A percentile compares a stretch with the other conserved stretches of the same genome.
Conservation (phyloP, 805 yeast species). For the Candida patagonica region DNA sequence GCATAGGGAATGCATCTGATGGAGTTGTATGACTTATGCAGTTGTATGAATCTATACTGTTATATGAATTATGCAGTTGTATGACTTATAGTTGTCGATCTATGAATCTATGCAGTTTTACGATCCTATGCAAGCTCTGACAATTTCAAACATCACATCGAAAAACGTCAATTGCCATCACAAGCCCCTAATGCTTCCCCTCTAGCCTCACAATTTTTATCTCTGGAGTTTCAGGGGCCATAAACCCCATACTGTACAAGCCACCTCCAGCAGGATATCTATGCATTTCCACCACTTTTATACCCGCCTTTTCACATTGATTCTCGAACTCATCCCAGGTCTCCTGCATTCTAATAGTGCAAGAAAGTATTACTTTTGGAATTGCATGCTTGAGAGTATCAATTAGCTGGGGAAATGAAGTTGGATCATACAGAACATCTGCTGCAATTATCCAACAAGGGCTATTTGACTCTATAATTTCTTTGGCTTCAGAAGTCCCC, state of each 20-base stretch:
- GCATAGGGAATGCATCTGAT: background rate
- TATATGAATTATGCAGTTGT: too few species aligned
- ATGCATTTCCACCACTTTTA: slow-evolving; percentile 12
- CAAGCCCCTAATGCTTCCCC: background rate
- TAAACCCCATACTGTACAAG: slow-evolving; percentile 8
- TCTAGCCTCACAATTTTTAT: slow-evolving; percentile 11
- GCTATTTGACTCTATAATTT: background rate
- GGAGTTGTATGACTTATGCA: background rate
- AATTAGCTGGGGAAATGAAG: slow-evolving; percentile 48
- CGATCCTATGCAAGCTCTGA: too few species aligned
- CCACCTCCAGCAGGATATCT: slow-evolving; percentile 6
- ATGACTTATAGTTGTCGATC: too few species aligned
- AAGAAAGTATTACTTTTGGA: slow-evolving; percentile 43
- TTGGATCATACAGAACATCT: slow-evolving; percentile 77
- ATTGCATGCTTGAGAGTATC: slow-evolving; percentile 30
- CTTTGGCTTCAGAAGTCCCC: slow-evolving; percentile 14
- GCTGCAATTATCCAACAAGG: slow-evolving; percentile 56
- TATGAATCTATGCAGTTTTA: too few species aligned
- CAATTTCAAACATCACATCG: background rate
- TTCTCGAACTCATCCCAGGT: slow-evolving; percentile 40
- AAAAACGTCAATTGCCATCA: background rate
- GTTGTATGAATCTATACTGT: background rate
- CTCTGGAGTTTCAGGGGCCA: slow-evolving; percentile 16
- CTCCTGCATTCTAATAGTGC: slow-evolving; percentile 59
- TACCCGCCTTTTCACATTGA: slow-evolving; percentile 20